phyloP scores from a whole-genome alignment of 139 green algal genomes.

The Chlorella ohadii region DNA sequence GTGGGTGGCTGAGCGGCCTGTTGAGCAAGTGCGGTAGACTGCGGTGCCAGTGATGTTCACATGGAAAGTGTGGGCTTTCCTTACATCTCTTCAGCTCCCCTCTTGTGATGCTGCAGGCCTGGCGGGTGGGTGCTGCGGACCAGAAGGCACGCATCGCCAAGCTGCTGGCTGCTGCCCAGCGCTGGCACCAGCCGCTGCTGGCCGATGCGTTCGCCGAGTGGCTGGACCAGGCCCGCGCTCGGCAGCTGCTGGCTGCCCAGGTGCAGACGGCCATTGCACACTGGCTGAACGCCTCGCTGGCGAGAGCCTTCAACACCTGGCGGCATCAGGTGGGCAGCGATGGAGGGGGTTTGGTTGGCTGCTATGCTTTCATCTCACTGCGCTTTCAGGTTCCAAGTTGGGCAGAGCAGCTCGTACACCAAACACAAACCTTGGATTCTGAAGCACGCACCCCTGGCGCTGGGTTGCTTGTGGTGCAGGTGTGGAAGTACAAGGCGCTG shows the following conservation, averaged over 20 bases:
- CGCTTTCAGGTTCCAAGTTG: too few relatives aligned
- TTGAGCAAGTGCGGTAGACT: too few relatives aligned
- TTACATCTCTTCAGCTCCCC: too few relatives aligned
- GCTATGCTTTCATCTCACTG: too few relatives aligned
- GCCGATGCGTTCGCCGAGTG: background rate
- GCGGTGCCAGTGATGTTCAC: too few relatives aligned
- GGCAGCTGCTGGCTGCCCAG: background rate
- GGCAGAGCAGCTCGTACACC: too few relatives aligned
- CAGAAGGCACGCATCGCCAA: background rate
- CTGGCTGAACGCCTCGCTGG: background rate
- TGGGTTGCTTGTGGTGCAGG: too few relatives aligned
- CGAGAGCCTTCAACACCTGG: background rate
- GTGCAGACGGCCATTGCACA: background rate
- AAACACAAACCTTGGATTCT: too few relatives aligned
- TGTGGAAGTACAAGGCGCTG: background rate
- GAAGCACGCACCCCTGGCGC: too few relatives aligned
- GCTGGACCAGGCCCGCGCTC: background rate
- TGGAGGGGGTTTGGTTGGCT: too few relatives aligned
- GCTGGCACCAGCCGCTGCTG: slow-evolving; percentile 19
- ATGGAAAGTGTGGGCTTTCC: too few relatives aligned
- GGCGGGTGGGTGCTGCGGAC: background rate
- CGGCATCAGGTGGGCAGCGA: background rate
- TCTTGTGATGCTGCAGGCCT: background rate
- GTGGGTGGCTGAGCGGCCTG: background rate
- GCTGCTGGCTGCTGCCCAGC: slow-evolving; percentile 2